Conservation (phyloP, 345 rosid genomes). For the Atalantia buxifolia region DNA sequence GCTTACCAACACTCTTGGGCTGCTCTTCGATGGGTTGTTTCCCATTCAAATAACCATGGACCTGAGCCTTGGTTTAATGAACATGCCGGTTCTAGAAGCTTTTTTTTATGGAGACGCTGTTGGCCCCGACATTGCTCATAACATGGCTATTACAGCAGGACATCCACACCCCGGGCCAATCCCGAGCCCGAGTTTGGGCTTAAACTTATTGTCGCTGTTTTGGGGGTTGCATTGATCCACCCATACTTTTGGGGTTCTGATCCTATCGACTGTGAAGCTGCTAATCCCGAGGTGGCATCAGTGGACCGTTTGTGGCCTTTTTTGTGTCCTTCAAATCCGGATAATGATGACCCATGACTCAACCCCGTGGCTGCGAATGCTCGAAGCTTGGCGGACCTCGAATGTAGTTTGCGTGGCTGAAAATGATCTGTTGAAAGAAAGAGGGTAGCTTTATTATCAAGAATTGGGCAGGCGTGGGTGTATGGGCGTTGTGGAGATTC, state of each 20-base stretch:
- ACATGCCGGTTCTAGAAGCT: conserved; percentile 32
- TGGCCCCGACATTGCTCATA: conserved; percentile 52
- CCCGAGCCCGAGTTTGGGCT: conserved; percentile 11
- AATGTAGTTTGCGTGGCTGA: conserved; percentile 55
- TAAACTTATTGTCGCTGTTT: conserved; percentile 15
- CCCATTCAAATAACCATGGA: conserved; percentile 25
- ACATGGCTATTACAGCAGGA: conserved; percentile 41
- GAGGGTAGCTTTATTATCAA: conserved; percentile 44
- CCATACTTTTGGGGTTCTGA: conserved; percentile 47
- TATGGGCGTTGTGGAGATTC: conserved; percentile 38
- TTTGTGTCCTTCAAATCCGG: conserved; percentile 37
- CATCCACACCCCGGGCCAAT: too few relatives aligned
- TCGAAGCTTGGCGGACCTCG: conserved; percentile 36
- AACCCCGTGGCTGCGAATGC: conserved; percentile 42
- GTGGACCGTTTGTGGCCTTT: conserved; percentile 45
- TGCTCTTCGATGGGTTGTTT: conserved; percentile 43
- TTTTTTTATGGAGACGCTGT: conserved; percentile 43
- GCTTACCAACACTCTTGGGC: conserved; percentile 49
- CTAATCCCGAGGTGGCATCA: conserved; percentile 20
- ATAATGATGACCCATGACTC: conserved; percentile 53
- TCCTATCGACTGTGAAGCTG: conserved; percentile 43
- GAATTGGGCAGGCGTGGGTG: conserved; percentile 42
- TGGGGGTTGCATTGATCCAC: conserved; percentile 40
- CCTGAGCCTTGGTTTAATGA: conserved; percentile 35
- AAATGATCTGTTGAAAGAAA: conserved; percentile 44